Conservation (phyloP, 2,329 filamentous ascomycete genomes). For the Stachybotrys chlorohalonatus region DNA sequence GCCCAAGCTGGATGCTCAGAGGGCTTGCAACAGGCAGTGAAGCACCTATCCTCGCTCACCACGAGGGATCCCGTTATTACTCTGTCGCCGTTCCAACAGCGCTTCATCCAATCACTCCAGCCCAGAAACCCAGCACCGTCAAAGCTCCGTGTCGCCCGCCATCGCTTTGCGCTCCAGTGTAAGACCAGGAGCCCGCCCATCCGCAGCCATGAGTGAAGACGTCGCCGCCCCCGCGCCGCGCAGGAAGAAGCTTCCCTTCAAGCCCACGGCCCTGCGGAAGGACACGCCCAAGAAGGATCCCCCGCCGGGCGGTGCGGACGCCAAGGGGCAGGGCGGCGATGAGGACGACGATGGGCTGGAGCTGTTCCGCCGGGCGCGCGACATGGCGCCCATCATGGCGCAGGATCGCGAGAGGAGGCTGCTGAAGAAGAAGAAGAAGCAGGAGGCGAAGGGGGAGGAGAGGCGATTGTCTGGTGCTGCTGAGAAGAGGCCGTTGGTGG, state of each 20-base stretch:
- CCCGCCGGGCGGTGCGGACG: constrained; percentile 8
- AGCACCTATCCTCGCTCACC: no score
- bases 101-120: no score
- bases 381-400: constrained; percentile 36
- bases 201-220: constrained; percentile 21
- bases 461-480: constrained; percentile 3
- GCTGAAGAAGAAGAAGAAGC: constrained; percentile 14
- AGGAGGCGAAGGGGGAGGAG: constrained; percentile 10
- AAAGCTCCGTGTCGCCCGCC: no score
- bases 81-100: no score
- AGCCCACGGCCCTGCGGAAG: constrained; percentile 34
- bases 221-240: constrained; percentile 13
- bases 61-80: no score
- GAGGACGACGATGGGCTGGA: constrained; percentile 27
- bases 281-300: constrained; percentile 12
- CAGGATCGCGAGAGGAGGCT: constrained; percentile 28
- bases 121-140: no score
- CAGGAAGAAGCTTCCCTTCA: constrained; percentile 38
- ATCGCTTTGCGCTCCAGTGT: no score
- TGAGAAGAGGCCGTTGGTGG: constrained; percentile 11
- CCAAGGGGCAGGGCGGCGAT: constrained; percentile 4
- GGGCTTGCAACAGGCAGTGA: no score
- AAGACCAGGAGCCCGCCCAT: no score
- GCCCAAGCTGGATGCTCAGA: no score
- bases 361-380: constrained; percentile 41